phyloP scores from a whole-genome alignment of 805 yeast genomes.

The Teunomyces kruisii region DNA sequence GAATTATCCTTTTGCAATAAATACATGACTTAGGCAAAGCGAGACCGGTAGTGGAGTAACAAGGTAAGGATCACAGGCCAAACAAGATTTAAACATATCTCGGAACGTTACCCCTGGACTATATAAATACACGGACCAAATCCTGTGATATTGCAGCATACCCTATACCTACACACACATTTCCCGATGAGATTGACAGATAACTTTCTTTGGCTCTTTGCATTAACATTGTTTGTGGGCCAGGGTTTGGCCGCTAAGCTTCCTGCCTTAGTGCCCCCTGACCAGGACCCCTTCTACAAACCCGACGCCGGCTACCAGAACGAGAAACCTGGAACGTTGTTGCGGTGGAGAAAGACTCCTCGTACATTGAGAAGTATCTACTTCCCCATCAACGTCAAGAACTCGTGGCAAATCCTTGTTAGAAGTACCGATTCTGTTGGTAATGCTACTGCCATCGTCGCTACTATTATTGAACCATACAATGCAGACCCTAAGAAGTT shows the following conservation, averaged over 20 bases:
- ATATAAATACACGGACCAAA: too few species aligned
- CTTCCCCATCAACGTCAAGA: conserved; percentile 19
- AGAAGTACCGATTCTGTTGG: conserved; percentile 20
- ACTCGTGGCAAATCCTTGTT: conserved; percentile 20
- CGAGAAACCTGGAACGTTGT: conserved; percentile 21
- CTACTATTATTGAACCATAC: conserved; percentile 23
- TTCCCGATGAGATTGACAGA: not conserved
- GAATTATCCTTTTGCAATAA: not conserved
- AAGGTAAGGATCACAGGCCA: too few species aligned
- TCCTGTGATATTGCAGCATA: too few species aligned
- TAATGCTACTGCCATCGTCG: conserved; percentile 19
- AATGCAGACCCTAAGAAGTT: conserved; percentile 22
- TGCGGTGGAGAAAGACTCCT: conserved; percentile 21
- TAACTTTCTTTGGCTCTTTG: not conserved
- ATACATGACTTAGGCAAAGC: too few species aligned
- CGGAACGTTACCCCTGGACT: too few species aligned
- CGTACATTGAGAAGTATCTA: conserved; percentile 15
- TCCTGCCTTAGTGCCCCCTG: not conserved
- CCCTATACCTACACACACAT: too few species aligned
- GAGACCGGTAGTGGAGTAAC: too few species aligned
- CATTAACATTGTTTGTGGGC: not conserved
- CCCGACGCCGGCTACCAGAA: conserved; percentile 23
- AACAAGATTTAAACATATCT: not conserved
- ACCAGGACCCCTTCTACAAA: conserved; percentile 23
- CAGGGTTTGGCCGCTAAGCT: not conserved